Evolutionary conservation across 1,284 basidiomycete genomes (phyloP), one percentile per base, ranked within the genome.

Genomic region (Cryptococcus sp.): DNA sequence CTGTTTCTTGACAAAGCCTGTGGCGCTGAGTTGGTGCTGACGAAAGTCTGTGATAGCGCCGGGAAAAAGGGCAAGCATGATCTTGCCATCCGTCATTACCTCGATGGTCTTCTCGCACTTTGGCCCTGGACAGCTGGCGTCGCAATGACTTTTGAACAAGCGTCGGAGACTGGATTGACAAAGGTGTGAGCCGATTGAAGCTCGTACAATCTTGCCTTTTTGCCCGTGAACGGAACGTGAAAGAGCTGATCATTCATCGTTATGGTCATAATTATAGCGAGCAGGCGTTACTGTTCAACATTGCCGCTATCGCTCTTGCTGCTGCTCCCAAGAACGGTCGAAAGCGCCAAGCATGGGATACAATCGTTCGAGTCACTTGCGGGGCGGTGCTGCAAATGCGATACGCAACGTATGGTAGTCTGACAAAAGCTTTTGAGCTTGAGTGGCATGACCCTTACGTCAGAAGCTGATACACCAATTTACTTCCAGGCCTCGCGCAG

Each of bases 381-480:
- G 46, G 41, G 13, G 23, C 49, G 16, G 25, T 58, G 17, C n/a
- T 54, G 25, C 34, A 45, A 19, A 50, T 58, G 40, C 47, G 52
- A 22, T 58, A 54, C 46, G 40, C 43, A 1, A 53, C 47, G 1
- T 11, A 53, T 22, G 44, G 38, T 7, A 54, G 41, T 40, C 22
- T 58, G 11, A n/a, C 29, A 17, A 58, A 58, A 23, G 17, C 57
- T 2, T 53, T 49, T 54, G 52, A 58, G 3, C 51, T 52, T 58
- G 51, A 46, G 52, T 46, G 10, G 51, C 8, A 26, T 40, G n/a
- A 29, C 19, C 40, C 13, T 2, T 25, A 26, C 16, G 29, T 34
- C 29, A 34, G 5, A 5, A 6, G n/a, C 34, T 52, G 38, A 53
- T 53, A 13, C 8, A 11, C 34, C 26, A 5, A 22, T 34, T 3